Evolutionary conservation across 169 alveolate genomes (phyloP).

Genomic region (Cryptosporidium andersoni): DNA sequence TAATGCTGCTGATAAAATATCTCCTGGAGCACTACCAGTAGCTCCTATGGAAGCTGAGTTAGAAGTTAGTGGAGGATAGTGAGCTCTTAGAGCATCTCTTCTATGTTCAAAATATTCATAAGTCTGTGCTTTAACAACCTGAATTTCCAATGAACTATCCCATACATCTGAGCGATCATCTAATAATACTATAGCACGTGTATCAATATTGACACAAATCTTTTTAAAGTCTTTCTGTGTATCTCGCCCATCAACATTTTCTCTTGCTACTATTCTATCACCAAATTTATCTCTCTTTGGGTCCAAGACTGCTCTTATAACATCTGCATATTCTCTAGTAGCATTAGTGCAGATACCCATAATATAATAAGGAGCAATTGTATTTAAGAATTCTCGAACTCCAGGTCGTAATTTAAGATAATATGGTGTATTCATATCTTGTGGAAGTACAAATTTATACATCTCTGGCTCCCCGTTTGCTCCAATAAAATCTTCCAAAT

Average conservation of each 20-base stretch:
- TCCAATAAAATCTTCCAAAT: slow-evolving; percentile 85
- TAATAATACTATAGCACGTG: slow-evolving; percentile 86
- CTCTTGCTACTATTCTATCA: slow-evolving; percentile 88
- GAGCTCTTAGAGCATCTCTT: slow-evolving; percentile 72
- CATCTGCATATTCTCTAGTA: slow-evolving; percentile 92
- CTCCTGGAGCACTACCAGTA: slow-evolving; percentile 67
- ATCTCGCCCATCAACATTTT: slow-evolving; percentile 84
- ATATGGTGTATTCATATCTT: slow-evolving; percentile 82
- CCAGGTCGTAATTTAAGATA: slow-evolving; percentile 90
- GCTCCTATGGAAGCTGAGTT: slow-evolving; percentile 49
- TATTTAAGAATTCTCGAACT: slow-evolving; percentile 85
- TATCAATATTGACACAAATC: slow-evolving; percentile 84
- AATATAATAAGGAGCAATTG: slow-evolving; percentile 86
- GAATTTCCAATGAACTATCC: slow-evolving; percentile 86
- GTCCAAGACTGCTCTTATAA: slow-evolving; percentile 88
- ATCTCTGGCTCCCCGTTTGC: slow-evolving; percentile 88
- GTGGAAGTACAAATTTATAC: slow-evolving; percentile 86
- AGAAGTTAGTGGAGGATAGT: slow-evolving; percentile 74
- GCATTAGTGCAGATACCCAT: slow-evolving; percentile 90
- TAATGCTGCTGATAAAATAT: slow-evolving; percentile 63
- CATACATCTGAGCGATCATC: slow-evolving; percentile 91
- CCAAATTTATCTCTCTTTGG: slow-evolving; percentile 88
- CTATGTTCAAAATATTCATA: slow-evolving; percentile 85
- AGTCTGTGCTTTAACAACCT: slow-evolving; percentile 89
- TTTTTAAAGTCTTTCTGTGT: slow-evolving; percentile 79